These are phyloP conservation scores for Didymella keratinophila DNA, from an alignment of 2,329 filamentous ascomycete species.

Conservation along the genomic window DNA sequence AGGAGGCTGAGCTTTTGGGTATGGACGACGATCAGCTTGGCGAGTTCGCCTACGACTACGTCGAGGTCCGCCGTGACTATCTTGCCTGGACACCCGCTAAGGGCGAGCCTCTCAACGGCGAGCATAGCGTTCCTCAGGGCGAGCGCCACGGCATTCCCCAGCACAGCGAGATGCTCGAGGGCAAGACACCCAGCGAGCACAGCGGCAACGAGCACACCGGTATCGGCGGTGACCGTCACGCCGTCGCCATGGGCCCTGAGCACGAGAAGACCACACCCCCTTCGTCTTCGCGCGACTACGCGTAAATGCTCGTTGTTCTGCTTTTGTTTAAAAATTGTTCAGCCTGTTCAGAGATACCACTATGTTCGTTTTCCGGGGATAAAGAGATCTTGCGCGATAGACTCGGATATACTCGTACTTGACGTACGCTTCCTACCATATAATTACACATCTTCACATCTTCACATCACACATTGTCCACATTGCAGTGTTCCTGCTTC, in stretches of 20 bases:
- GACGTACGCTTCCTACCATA: conserved; percentile 15
- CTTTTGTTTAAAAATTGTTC: conserved; percentile 13
- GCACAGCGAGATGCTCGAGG: conserved; percentile 72
- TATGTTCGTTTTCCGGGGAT: conserved; percentile 14
- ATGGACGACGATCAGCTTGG: conserved; percentile 92
- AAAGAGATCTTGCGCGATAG: conserved; percentile 6
- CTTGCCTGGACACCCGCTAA: conserved; percentile 84
- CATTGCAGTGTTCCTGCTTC: neutral
- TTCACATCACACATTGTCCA: neutral
- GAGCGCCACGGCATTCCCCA: conserved; percentile 74
- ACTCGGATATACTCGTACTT: conserved; percentile 11
- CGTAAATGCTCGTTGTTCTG: conserved; percentile 7
- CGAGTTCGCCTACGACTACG: conserved; percentile 90
- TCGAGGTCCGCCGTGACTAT: conserved; percentile 87
- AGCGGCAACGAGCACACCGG: conserved; percentile 57
- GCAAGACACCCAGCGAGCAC: conserved; percentile 59
- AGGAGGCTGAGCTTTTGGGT: conserved; percentile 83
- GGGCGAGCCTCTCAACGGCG: conserved; percentile 66
- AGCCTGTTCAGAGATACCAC: conserved; percentile 27
- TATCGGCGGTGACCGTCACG: conserved; percentile 62
- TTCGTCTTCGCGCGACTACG: conserved; percentile 20
- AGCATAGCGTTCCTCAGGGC: conserved; percentile 68
- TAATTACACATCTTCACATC: conserved; percentile 3
- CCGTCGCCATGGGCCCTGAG: conserved; percentile 55
- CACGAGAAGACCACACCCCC: conserved; percentile 44